Evolutionary conservation across 2,329 filamentous ascomycete genomes (phyloP).

Genomic region (Penicillium concentricum): DNA sequence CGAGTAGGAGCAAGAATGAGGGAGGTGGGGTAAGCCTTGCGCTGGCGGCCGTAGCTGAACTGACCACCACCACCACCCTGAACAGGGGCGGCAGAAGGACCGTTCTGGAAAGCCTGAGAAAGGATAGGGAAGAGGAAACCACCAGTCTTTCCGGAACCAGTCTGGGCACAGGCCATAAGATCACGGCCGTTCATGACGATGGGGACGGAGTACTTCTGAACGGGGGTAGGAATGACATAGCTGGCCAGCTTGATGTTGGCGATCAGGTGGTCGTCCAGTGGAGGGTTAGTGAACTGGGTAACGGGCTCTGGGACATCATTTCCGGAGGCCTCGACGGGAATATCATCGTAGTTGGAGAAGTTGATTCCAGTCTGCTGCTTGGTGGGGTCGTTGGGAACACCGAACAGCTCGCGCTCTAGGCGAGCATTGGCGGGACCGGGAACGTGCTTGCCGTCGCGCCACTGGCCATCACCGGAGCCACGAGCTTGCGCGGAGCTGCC

Average conservation of each 20-base stretch:
- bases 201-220: slow-evolving; percentile 99
- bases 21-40: slow-evolving; percentile 96
- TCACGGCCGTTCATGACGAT: slow-evolving; percentile 98
- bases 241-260: slow-evolving; percentile 89
- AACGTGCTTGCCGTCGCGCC: slow-evolving; percentile 95
- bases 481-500: slow-evolving; percentile 48
- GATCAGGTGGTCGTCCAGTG: slow-evolving; percentile 89
- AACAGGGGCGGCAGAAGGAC: slow-evolving; percentile 69
- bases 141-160: slow-evolving; percentile 99
- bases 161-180: slow-evolving; percentile 99
- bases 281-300: slow-evolving; percentile 86
- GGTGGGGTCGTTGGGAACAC: slow-evolving; percentile 81
- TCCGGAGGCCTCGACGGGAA: slow-evolving; percentile 95
- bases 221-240: slow-evolving; percentile 94
- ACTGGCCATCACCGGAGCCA: slow-evolving; percentile 92
- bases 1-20: slow-evolving; percentile 94
- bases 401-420: slow-evolving; percentile 93
- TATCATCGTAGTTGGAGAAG: slow-evolving; percentile 99
- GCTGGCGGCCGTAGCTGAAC: slow-evolving; percentile 77
- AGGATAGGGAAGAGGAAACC: slow-evolving; percentile 99
- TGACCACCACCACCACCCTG: slow-evolving; percentile 54
- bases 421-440: slow-evolving; percentile 84
- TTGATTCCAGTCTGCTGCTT: slow-evolving; percentile 99
- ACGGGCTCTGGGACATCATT: slow-evolving; percentile 91
- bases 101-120: slow-evolving; percentile 92